phyloP scores from a whole-genome alignment of 1,284 basidiomycete species.

The Heterobasidion irregulare region DNA sequence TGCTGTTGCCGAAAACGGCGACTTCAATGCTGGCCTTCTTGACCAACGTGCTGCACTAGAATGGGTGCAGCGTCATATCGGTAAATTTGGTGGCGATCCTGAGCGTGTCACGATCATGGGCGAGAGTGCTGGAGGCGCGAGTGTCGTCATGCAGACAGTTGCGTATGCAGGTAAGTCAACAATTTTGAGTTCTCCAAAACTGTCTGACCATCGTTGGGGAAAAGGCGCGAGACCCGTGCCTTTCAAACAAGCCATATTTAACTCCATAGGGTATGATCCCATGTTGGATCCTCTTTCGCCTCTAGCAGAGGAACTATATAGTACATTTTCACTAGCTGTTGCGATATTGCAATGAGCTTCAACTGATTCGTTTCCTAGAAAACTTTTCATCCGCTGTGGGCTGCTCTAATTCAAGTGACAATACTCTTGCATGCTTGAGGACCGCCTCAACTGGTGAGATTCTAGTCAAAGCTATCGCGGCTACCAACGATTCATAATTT shows the following conservation, averaged over 20 bases:
- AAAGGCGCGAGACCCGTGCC: constrained; percentile 26
- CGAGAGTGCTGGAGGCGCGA: constrained; percentile 37
- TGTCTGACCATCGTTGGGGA: neutral
- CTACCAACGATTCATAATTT: neutral
- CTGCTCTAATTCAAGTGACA: constrained; percentile 20
- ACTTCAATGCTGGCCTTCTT: constrained; percentile 34
- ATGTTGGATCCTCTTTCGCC: constrained; percentile 17
- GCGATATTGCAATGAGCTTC: neutral
- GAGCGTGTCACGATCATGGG: constrained; percentile 31
- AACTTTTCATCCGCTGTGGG: constrained; percentile 24
- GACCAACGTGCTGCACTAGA: constrained; percentile 38
- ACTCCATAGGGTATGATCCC: constrained; percentile 36
- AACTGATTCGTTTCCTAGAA: constrained; percentile 11
- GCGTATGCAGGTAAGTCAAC: constrained; percentile 29
- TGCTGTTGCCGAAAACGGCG: constrained; percentile 18
- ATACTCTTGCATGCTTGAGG: constrained; percentile 29
- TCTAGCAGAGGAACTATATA: constrained; percentile 24
- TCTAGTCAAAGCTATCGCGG: too few relatives aligned
- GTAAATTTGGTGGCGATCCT: constrained; percentile 34
- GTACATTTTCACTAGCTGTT: constrained; percentile 15
- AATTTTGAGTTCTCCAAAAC: neutral
- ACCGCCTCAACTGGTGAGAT: constrained; percentile 23
- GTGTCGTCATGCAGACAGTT: constrained; percentile 33
- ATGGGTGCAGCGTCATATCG: constrained; percentile 38
- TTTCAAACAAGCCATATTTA: constrained; percentile 30